Conservation (phyloP, 306 rosid genomes). For the Cicer arietinum region DNA sequence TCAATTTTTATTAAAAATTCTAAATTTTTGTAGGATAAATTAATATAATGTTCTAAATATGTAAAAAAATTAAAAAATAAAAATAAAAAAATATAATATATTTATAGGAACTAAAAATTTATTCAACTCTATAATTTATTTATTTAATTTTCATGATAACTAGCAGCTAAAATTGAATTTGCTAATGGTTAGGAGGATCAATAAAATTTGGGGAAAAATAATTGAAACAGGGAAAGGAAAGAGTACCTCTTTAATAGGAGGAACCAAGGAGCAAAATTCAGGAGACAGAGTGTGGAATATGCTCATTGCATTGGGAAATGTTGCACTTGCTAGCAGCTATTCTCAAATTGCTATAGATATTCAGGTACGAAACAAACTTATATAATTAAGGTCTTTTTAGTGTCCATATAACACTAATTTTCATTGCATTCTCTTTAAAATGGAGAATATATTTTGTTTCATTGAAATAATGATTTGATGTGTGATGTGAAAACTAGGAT, state of each 20-base stretch:
- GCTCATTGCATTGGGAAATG: slow-evolving; percentile 60
- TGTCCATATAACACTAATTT: neutral
- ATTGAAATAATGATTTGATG: neutral
- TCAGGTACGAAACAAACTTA: slow-evolving; percentile 43
- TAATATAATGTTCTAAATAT: no score
- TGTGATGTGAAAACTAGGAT: slow-evolving; percentile 49
- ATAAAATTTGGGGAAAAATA: neutral
- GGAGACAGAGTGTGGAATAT: slow-evolving; percentile 51
- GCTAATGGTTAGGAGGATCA: neutral
- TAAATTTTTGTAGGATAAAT: no score
- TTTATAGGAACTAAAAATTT: no score
- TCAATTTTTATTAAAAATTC: no score
- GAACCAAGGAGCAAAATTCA: slow-evolving; percentile 25
- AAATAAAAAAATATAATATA: no score
- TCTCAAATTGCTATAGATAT: slow-evolving; percentile 52
- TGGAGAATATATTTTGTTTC: neutral
- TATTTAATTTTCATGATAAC: no score
- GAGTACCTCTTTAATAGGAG: slow-evolving; percentile 44
- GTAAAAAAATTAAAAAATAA: no score
- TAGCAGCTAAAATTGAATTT: neutral
- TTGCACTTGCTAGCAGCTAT: slow-evolving; percentile 61
- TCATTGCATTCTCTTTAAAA: neutral
- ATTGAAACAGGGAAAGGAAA: slow-evolving; percentile 50
- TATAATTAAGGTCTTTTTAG: neutral
- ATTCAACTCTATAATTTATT: no score